Evolutionary conservation across 2,329 filamentous ascomycete genomes (phyloP), one percentile per base, ranked within the genome.

Genomic region (Hymenoscyphus occultus): DNA sequence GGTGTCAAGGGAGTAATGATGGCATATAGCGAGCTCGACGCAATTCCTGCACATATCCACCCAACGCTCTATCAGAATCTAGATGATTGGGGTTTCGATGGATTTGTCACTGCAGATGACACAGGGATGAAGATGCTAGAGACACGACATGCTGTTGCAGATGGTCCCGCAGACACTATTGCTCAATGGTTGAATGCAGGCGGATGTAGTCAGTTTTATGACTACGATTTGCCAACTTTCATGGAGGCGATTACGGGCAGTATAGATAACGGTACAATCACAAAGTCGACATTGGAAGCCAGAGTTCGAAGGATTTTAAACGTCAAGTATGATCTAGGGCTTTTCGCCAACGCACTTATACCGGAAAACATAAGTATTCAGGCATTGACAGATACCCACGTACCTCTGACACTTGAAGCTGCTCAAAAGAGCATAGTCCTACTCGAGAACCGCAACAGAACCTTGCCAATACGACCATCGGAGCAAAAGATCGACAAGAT

Each of bases 1-100:
- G 78, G 78, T 35, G 79, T 75, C 0, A 74, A 74, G 61, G 79
- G 79, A 1, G 77, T 80, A 5, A 79, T 81, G 78, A 81, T 81
- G 79, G 77, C 77, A 10, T 80, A 79, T 66, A 79, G 77, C 59
- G 78, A 80, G 62, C 70, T 80, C 39, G 78, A 80, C 56, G 77
- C 77, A 63, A 74, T 79, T 31, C 78, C 78, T 1, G 75, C 76
- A 12, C 76, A 78, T 45, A 75, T 80, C 0, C 74, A 77, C 60
- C 78, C 79, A 1, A 71, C 78, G 67, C 65, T 80, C 2, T 79
- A 80, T 60, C 59, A 76, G 62, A 74, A 75, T 2, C 71, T 80
- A 13, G 69, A 77, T 0, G 74, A 78, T 13, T 80, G 78, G 78
- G 76, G 74, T 0, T 80, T 77, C 61, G 74, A 79, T 61, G 78